Percentiles rank a stretch among this genome's conserved stretches.
These are phyloP conservation scores for Candida insectalens DNA, from an alignment of 805 yeast genomes.

Conservation along the genomic window DNA sequence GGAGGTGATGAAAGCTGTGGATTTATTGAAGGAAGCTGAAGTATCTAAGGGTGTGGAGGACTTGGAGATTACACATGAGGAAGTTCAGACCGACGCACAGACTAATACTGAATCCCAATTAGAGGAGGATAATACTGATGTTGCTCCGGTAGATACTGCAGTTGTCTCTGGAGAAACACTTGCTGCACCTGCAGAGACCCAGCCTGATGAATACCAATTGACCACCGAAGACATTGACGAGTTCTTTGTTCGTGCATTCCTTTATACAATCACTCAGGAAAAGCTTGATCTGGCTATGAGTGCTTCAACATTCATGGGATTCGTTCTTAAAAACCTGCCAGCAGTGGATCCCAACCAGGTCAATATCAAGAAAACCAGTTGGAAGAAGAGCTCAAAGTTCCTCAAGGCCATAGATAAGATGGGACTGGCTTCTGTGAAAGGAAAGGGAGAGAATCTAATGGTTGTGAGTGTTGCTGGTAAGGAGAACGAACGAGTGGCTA, in stretches of 20 bases:
- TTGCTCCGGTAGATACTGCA: no score
- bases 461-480: conserved; percentile 41
- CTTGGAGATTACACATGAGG: no score
- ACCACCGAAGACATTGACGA: conserved; percentile 61
- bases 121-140: conserved; percentile 2
- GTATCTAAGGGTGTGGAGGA: conserved; percentile 1
- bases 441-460: conserved; percentile 74
- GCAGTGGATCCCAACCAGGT: conserved; percentile 42
- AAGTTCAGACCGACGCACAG: conserved; percentile 4
- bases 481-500: conserved; percentile 37
- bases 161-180: no score
- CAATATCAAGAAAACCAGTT: conserved; percentile 69
- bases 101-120: conserved; percentile 2
- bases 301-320: conserved; percentile 66
- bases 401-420: conserved; percentile 80
- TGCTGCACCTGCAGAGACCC: conserved; percentile 1
- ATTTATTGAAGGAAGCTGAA: conserved; percentile 7
- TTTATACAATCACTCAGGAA: conserved; percentile 56
- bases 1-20: conserved; percentile 3
- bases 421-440: conserved; percentile 60
- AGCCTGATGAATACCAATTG: conserved; percentile 23
- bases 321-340: conserved; percentile 67
- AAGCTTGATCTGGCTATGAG: conserved; percentile 54
- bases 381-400: conserved; percentile 84
- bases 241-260: conserved; percentile 60